Evolutionary conservation across 2,329 filamentous ascomycete genomes (phyloP), one percentile per base, ranked within the genome.

Genomic region (Colletotrichum graminicola): DNA sequence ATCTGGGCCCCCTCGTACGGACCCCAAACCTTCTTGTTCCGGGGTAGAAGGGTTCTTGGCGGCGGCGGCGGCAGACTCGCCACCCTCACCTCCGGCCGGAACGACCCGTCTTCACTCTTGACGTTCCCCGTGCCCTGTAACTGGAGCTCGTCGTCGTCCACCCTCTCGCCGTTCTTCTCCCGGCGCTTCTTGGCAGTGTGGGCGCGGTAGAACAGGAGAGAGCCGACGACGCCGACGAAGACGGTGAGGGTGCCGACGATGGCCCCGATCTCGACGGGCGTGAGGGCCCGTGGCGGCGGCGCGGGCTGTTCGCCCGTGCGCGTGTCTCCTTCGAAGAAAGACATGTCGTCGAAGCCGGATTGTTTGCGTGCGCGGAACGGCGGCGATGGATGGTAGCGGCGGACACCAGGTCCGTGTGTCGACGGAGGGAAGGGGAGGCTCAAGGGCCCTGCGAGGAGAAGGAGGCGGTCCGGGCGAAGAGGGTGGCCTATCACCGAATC

Each of bases 241-340:
- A 75, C 74, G 47, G 73, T 14, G 41, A 76, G 72, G 16, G 74
- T 73, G 29, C 71, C 76, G 32, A 75, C 72, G n/a, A 79, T 75
- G 62, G 78, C 71, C 4, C 75, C 78, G 41, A 79, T 75, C 62
- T 80, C 78, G 36, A 76, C 62, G 26, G 74, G 61, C 10, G 73
- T 76, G 67, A 78, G 77, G 54, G 62, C 67, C 23, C 68, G 62
- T 7, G 67, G 62, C 34, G 73, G 60, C 34, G 63, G 62, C 10
- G 72, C 64, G 7, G 73, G 59, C 26, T 60, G 59, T 45, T 73
- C 56, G 51, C 72, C 60, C 1, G 62, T 66, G 26, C 73, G 67
- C 18, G 67, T 62, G 62, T 74, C 67, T 56, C 71, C 67, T 41
- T 73, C 62, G 59, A 62, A 73, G 59, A 73, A 73, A 34, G 72